Conservation (phyloP, 306 rosid genomes). For the Quercus mongolica region DNA sequence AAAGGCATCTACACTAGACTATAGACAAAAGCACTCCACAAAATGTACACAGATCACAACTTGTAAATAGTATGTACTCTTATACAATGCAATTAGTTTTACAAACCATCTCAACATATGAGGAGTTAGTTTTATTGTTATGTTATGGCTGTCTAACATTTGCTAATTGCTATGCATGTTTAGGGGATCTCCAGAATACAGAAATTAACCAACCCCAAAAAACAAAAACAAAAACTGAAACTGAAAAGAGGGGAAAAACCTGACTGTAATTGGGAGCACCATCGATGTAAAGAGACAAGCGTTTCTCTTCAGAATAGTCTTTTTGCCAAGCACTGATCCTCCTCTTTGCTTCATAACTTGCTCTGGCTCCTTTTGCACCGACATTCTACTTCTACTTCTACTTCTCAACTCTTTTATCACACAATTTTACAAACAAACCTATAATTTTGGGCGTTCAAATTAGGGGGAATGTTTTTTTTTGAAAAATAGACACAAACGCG, state of each 20-base stretch:
- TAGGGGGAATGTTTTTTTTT: too few species aligned
- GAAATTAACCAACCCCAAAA: background rate
- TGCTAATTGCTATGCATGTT: too few species aligned
- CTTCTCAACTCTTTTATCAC: background rate
- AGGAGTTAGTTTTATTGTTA: too few species aligned
- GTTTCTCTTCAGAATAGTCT: slow-evolving; percentile 91
- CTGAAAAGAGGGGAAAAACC: slow-evolving; percentile 18
- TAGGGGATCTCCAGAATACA: too few species aligned
- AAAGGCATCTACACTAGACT: background rate
- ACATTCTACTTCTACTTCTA: slow-evolving; percentile 8
- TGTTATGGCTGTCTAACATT: too few species aligned
- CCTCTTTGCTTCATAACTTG: slow-evolving; percentile 82
- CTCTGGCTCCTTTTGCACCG: slow-evolving; percentile 59
- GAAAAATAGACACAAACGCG: too few species aligned
- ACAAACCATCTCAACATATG: too few species aligned
- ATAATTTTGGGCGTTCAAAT: too few species aligned
- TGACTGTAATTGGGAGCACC: slow-evolving; percentile 98
- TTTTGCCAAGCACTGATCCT: slow-evolving; percentile 85
- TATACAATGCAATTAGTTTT: too few species aligned
- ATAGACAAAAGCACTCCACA: background rate
- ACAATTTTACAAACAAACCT: too few species aligned
- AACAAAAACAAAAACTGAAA: background rate
- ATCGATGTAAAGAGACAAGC: slow-evolving; percentile 73
- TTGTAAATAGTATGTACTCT: background rate
- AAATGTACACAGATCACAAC: background rate